Base-by-base conservation (phyloP, 1,284 basidiomycete genomes). In the Sporisorium graminicola region DNA sequence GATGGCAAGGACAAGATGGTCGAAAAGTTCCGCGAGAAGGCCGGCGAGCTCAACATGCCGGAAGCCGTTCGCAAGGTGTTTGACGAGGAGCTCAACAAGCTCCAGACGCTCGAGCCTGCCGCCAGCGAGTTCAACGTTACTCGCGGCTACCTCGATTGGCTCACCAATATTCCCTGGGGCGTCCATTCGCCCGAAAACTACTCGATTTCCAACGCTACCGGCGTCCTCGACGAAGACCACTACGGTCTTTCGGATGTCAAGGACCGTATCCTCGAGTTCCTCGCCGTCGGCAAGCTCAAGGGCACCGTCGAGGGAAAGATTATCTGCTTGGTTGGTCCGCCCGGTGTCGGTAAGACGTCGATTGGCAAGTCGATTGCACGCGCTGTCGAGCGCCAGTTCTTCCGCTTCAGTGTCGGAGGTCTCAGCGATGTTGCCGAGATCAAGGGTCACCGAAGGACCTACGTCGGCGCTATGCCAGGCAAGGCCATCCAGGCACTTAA, bases 251-350 rank as follows among this genome's bases (percentile, higher is more conserved):
- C 92, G 80, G 95, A 98, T 43, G 84, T 98, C 85, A 99, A 99
- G 87, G 93, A 96, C 73, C 92, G 96, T 37, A 98, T 99, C 72
- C 90, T 99, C 52, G 96, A 99, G 86, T 99, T 99, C 89, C 90
- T 99, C 44, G 97, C 97, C 0, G 95, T 99, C 13, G 95, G 95
- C 52, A 98, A 98, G 87, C 90, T 99, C 7, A 90, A 94, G 31
- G 96, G 96, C 12, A 95, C 93, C 0, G 95, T 99, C n/a, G 90
- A 98, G 85, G 96, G 96, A 81, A 98, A 99, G 88, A 99, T 99
- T 81, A 92, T 99, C 63, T 98, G 95, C 85, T 90, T 99, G 26
- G 94, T 93, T 40, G 96, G 96, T 9, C 97, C 96, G 14, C 97
- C 97, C 3, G 96, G 96, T 87, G 97, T 99, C 6, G 95, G 95